Base-by-base conservation (phyloP, 1,284 basidiomycete genomes). In the Moniliophthora roreri region DNA sequence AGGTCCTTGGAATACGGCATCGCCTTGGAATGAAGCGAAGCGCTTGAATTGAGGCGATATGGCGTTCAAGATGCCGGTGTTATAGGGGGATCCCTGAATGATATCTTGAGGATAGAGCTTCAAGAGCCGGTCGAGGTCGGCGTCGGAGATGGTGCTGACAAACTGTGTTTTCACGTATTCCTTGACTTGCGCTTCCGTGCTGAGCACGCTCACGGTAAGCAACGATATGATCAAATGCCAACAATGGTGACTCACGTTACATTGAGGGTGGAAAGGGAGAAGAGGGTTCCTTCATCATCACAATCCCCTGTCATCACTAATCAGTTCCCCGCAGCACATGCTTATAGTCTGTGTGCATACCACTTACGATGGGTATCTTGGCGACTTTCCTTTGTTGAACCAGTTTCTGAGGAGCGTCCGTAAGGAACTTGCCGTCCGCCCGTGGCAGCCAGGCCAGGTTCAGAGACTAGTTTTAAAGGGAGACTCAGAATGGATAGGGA, bases 281-380 rank as follows among this genome's bases (percentile, higher is more conserved):
- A 81, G 0, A 77, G 32, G 0, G 80, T 81, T n/a, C 80, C 80
- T 62, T 82, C 80, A 51, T 81, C 80, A 49, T 80, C 78, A 51
- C 73, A 75, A 52, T 78, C 71, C 23, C 74, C 73, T 68, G 40
- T 26, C 39, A 32, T 28, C 24, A 18, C 49, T 15, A 38, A 34
- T 15, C 32, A 21, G 44, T 36, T n/a, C n/a, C n/a, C n/a, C n/a
- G 11, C 24, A 2, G 2, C 9, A 36, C 6, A 11, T n/a, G n/a
- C n/a, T n/a, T n/a, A n/a, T n/a, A n/a, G n/a, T n/a, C n/a, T n/a
- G n/a, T n/a, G 51, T 45, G 53, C 62, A 28, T 51, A 72, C 78
- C 79, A 10, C 60, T 71, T 28, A 80, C 63, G 50, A 76, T 73
- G 0, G 79, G 77, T n/a, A 81, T 64, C 38, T 76, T 68, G 2